These are phyloP conservation scores for Pilasporangium apinafurcum DNA, from an alignment of 352 stramenopile species.

Conservation along the genomic window DNA sequence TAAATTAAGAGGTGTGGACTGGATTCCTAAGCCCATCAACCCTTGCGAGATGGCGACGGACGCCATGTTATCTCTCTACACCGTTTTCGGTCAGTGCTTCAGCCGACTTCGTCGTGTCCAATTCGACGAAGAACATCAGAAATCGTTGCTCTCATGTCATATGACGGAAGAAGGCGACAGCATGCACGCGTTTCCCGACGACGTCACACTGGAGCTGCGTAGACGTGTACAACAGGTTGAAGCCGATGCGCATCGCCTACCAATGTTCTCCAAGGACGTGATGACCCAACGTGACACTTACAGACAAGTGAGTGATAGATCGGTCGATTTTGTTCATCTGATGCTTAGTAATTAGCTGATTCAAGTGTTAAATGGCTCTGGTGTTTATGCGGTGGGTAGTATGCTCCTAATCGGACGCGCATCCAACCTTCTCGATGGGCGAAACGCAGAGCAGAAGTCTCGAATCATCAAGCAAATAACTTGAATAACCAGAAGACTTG, in stretches of 20 bases:
- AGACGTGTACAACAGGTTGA: conserved; percentile 54
- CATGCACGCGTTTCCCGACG: conserved; percentile 44
- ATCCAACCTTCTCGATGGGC: conserved; percentile 20
- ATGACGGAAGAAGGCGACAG: conserved; percentile 30
- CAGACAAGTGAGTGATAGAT: conserved; percentile 1
- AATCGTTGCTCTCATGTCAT: conserved; percentile 53
- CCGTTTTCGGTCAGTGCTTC: conserved; percentile 49
- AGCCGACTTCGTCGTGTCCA: conserved; percentile 39
- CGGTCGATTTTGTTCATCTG: neutral
- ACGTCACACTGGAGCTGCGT: conserved; percentile 63
- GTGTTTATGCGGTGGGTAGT: neutral
- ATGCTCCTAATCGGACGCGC: neutral
- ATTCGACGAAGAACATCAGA: conserved; percentile 70
- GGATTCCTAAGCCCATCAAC: conserved; percentile 6
- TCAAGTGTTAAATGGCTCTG: neutral
- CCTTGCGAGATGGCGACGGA: conserved; percentile 7
- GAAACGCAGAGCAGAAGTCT: conserved; percentile 29
- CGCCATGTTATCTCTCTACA: conserved; percentile 10
- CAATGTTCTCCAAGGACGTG: conserved; percentile 19
- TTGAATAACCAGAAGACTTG: conserved; percentile 8
- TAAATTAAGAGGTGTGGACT: too few relatives aligned
- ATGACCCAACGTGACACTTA: conserved; percentile 2
- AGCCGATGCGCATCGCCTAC: conserved; percentile 12
- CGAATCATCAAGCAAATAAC: conserved; percentile 3
- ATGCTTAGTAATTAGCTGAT: neutral